Evolutionary conservation across 257 asterid species (phyloP).

Genomic region (Dorcoceras hygrometricum): DNA sequence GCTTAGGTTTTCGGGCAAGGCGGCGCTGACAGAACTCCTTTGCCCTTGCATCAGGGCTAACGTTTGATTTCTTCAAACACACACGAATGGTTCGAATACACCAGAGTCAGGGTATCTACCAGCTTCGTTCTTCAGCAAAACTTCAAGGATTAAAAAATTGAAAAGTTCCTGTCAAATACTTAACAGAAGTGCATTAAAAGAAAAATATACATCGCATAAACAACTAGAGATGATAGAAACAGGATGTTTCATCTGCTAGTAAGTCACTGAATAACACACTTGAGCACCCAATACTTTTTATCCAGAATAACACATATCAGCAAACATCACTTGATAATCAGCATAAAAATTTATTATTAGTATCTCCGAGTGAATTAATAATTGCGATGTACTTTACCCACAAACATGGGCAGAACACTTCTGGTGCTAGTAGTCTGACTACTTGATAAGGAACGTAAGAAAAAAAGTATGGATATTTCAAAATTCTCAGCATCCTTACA

Average conservation of each 20-base stretch:
- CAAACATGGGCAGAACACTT: background rate
- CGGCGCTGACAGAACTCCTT: constrained; percentile 57
- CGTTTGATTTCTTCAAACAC: constrained; percentile 26
- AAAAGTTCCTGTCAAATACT: constrained; percentile 10
- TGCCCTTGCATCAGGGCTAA: constrained; percentile 80
- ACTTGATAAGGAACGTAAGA: background rate
- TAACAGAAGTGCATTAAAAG: background rate
- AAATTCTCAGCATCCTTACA: background rate
- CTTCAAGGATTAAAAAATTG: constrained; percentile 40
- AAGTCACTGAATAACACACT: background rate
- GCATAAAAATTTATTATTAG: background rate
- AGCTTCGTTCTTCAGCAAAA: constrained; percentile 31
- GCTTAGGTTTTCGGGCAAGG: constrained; percentile 65
- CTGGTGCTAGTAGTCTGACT: background rate
- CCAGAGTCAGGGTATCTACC: constrained; percentile 17
- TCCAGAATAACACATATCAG: background rate
- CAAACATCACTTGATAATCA: background rate
- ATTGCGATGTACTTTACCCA: background rate
- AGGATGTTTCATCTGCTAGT: background rate
- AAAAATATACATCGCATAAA: background rate
- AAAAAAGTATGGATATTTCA: background rate
- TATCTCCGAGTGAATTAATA: background rate
- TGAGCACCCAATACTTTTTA: background rate
- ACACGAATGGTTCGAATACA: constrained; percentile 10
- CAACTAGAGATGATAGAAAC: background rate